Evolutionary conservation across 305 asterid species (phyloP), one percentile per base, ranked within the genome.

Genomic region (Withania somnifera): DNA sequence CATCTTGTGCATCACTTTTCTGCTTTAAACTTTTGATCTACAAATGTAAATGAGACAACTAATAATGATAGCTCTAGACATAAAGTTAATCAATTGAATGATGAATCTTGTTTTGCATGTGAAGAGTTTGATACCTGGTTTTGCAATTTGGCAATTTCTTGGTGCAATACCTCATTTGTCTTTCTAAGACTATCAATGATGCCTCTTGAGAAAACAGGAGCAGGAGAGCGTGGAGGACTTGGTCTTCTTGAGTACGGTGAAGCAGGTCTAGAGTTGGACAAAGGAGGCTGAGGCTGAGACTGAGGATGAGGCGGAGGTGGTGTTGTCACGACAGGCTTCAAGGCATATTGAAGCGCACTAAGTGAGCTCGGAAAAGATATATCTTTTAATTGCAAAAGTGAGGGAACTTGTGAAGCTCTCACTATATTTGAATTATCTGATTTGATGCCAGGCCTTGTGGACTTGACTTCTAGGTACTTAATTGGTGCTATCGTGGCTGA

Each of bases 401-500:
- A 90, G 1, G 98, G 99, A 83, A 95, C 98, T 87, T 95, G 98
- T 6, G 98, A 94, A 64, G 95, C 98, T 56, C 98, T 89, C n/a
- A 93, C 90, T 15, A 91, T 86, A 68, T 93, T 84, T 53, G 83
- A 84, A 69, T 88, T 80, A 64, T 92, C 97, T 4, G 90, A 34
- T 78, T 80, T 85, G 24, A 77, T 61, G 8, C 94, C 93, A 14
- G 86, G 83, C 54, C 86, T 87, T 63, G 86, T 90, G 6, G 98
- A 84, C 86, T 87, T 94, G 78, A 94, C 88, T 84, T 94, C 98
- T 1, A 90, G 93, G 85, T 93, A 95, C 90, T 93, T 94, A 40
- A 92, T 86, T 13, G 98, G 98, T 85, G 92, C 97, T 19, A 88
- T 85, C 0, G 86, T 87, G 13, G 97, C 91, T 2, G 99, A 90